A percentile compares a stretch with the other conserved stretches of the same genome.
Conservation (phyloP, 805 yeast species). For the Monosporozyma siamensis region DNA sequence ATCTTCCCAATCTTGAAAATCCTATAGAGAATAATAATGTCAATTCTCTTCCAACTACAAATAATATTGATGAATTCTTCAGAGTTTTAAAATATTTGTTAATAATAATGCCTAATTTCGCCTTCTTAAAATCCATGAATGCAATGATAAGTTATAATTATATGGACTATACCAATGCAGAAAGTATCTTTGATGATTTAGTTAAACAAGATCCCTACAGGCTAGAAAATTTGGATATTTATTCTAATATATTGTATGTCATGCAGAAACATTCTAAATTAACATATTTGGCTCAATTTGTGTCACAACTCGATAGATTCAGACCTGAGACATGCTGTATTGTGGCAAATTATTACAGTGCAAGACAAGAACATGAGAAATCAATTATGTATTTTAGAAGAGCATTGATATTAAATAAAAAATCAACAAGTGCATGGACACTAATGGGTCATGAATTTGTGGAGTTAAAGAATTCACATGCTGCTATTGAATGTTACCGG, state of each 20-base stretch:
- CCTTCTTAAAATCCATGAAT: conserved; percentile 67
- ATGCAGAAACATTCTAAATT: conserved; percentile 82
- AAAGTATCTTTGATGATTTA: conserved; percentile 65
- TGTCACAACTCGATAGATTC: conserved; percentile 72
- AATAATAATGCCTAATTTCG: conserved; percentile 58
- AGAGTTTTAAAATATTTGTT: conserved; percentile 42
- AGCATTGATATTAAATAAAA: conserved; percentile 72
- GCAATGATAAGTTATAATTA: conserved; percentile 77
- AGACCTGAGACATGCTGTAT: conserved; percentile 94
- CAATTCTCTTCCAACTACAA: no score
- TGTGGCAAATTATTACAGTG: conserved; percentile 84
- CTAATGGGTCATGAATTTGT: conserved; percentile 98
- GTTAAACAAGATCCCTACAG: conserved; percentile 70
- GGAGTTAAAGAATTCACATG: conserved; percentile 90
- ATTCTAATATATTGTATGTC: conserved; percentile 90
- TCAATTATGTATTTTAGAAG: conserved; percentile 89
- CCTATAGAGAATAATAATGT: no score
- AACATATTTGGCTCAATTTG: conserved; percentile 78
- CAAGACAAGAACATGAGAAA: conserved; percentile 88
- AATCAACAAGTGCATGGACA: conserved; percentile 90
- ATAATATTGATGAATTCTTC: conserved; percentile 42
- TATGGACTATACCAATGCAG: conserved; percentile 78
- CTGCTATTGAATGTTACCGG: conserved; percentile 92
- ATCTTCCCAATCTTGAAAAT: no score
- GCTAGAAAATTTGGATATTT: conserved; percentile 83